A percentile compares a stretch with the other conserved stretches of the same genome.
Conservation (phyloP, 805 yeast species). For the Cyberlindnera veronae region DNA sequence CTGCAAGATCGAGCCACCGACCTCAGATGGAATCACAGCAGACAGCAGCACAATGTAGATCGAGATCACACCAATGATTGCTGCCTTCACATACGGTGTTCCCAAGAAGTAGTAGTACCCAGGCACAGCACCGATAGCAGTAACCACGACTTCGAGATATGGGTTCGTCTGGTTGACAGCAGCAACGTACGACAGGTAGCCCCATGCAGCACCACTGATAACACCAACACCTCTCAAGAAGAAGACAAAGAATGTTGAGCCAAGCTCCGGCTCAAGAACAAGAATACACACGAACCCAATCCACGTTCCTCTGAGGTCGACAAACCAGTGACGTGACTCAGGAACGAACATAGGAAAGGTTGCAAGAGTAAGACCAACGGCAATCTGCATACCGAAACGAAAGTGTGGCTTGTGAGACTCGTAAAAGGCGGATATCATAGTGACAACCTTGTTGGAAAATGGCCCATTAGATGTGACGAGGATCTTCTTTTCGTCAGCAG, state of each 20-base stretch:
- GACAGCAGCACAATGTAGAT: constrained; percentile 46
- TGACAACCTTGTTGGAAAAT: not conserved
- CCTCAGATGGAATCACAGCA: constrained; percentile 36
- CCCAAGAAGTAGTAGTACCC: constrained; percentile 44
- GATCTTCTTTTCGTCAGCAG: not conserved
- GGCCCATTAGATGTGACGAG: not conserved
- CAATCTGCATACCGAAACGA: constrained; percentile 44
- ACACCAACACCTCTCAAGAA: constrained; percentile 47
- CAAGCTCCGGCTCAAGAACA: constrained; percentile 48
- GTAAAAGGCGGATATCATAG: constrained; percentile 7
- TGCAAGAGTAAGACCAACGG: constrained; percentile 42
- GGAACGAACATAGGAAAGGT: constrained; percentile 52
- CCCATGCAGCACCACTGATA: constrained; percentile 47
- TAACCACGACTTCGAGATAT: constrained; percentile 39
- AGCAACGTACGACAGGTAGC: constrained; percentile 43
- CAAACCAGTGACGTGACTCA: constrained; percentile 44
- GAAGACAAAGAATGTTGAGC: constrained; percentile 46
- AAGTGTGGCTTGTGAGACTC: constrained; percentile 32
- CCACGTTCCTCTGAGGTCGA: constrained; percentile 48
- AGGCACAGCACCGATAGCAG: constrained; percentile 41
- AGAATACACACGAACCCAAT: constrained; percentile 50
- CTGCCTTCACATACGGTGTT: constrained; percentile 49
- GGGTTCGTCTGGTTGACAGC: constrained; percentile 39
- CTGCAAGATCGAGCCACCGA: constrained; percentile 37
- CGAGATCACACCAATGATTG: constrained; percentile 45